Conservation (phyloP, 2,329 filamentous ascomycete species). For the Hypoxylon sp. region DNA sequence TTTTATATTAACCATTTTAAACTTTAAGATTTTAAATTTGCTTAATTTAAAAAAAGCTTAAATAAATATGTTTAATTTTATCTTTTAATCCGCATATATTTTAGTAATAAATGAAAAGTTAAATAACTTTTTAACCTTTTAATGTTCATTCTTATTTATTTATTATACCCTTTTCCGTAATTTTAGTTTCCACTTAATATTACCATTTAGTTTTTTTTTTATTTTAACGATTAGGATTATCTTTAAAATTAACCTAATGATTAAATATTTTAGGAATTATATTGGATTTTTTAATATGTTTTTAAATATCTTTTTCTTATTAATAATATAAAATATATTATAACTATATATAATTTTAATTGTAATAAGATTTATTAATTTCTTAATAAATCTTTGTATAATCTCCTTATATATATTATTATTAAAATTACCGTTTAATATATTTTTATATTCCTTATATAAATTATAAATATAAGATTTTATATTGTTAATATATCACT, state of each 20-base stretch:
- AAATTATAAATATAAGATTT: background rate
- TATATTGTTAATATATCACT: background rate
- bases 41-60: background rate
- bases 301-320: background rate
- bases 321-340: background rate
- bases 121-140: background rate
- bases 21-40: background rate
- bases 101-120: background rate
- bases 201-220: background rate
- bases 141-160: background rate
- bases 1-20: background rate
- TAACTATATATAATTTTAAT: background rate
- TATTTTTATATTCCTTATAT: no score
- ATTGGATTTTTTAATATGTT: background rate
- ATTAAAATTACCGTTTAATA: background rate
- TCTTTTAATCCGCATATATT: background rate
- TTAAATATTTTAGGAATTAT: background rate
- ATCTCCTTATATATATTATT: background rate
- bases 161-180: background rate
- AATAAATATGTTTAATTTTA: background rate
- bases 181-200: background rate
- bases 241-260: no score
- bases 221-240: background rate
- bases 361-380: background rate
- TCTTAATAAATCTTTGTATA: background rate